Conservation (phyloP, 306 rosid genomes). For the Begonia peltatifolia region DNA sequence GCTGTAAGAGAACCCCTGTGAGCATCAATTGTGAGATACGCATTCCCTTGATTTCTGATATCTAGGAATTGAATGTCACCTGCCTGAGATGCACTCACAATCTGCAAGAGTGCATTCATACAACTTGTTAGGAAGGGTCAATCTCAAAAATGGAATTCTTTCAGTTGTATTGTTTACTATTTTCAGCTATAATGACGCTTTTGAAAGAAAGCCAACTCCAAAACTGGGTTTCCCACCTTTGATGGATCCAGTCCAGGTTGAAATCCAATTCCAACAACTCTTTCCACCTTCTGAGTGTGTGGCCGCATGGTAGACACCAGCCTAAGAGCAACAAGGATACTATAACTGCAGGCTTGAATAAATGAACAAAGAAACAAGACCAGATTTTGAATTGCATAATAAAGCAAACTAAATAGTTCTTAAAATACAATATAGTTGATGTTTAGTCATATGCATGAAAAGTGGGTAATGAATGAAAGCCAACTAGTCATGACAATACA, state of each 20-base stretch:
- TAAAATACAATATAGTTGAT: too few relatives aligned
- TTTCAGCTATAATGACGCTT: too few relatives aligned
- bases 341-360: background rate
- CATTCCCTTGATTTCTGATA: slow-evolving; percentile 48
- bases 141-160: too few relatives aligned
- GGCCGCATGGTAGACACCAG: slow-evolving; percentile 63
- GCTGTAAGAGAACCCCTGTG: slow-evolving; percentile 91
- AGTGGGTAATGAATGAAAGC: background rate
- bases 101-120: slow-evolving; percentile 25
- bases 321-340: slow-evolving; percentile 27
- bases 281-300: slow-evolving; percentile 54
- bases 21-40: slow-evolving; percentile 78
- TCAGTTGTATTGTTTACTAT: too few relatives aligned
- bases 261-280: slow-evolving; percentile 90
- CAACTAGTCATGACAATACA: background rate
- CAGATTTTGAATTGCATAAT: too few relatives aligned
- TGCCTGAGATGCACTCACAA: slow-evolving; percentile 93
- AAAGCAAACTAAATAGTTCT: too few relatives aligned
- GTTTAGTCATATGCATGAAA: too few relatives aligned
- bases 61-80: slow-evolving; percentile 93
- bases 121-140: too few relatives aligned
- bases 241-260: slow-evolving; percentile 92
- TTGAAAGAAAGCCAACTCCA: too few relatives aligned
- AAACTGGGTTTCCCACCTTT: slow-evolving; percentile 35
- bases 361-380: background rate